These are phyloP conservation scores for Alternaria triticimaculans DNA, from an alignment of 2,329 filamentous ascomycete species.

Conservation along the genomic window DNA sequence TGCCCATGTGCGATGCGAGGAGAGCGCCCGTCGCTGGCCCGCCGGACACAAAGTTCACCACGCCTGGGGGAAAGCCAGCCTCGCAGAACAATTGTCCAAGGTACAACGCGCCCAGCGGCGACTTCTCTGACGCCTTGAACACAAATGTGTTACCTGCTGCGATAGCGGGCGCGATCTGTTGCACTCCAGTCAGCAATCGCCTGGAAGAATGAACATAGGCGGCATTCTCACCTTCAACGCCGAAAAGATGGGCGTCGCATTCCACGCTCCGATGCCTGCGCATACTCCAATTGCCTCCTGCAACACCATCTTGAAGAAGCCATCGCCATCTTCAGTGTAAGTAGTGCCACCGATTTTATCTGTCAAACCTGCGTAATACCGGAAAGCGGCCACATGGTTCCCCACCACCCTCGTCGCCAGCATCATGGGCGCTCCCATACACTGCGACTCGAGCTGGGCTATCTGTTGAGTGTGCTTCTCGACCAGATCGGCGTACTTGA, in stretches of 20 bases:
- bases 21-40: slow-evolving; percentile 43
- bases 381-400: background rate
- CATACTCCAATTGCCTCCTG: slow-evolving; percentile 37
- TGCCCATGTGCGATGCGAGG: slow-evolving; percentile 50
- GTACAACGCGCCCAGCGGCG: slow-evolving; percentile 29
- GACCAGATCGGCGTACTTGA: slow-evolving; percentile 33
- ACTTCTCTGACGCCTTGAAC: slow-evolving; percentile 40
- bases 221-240: background rate
- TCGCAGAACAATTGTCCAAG: slow-evolving; percentile 39
- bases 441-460: slow-evolving; percentile 18
- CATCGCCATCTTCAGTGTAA: slow-evolving; percentile 1
- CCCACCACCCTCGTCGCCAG: slow-evolving; percentile 16
- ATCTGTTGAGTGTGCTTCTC: slow-evolving; percentile 22
- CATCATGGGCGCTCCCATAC: slow-evolving; percentile 22
- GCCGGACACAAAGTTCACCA: slow-evolving; percentile 47
- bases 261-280: slow-evolving; percentile 42
- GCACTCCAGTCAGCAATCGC: slow-evolving; percentile 23
- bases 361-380: slow-evolving; percentile 17
- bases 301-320: background rate
- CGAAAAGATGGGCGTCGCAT: slow-evolving; percentile 26
- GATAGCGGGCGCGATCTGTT: slow-evolving; percentile 42
- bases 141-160: slow-evolving; percentile 44
- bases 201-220: background rate
- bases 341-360: slow-evolving; percentile 32
- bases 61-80: slow-evolving; percentile 48